Evolutionary conservation across 2,329 filamentous ascomycete species (phyloP).

Genomic region (Dryadomyces sulphureus): DNA sequence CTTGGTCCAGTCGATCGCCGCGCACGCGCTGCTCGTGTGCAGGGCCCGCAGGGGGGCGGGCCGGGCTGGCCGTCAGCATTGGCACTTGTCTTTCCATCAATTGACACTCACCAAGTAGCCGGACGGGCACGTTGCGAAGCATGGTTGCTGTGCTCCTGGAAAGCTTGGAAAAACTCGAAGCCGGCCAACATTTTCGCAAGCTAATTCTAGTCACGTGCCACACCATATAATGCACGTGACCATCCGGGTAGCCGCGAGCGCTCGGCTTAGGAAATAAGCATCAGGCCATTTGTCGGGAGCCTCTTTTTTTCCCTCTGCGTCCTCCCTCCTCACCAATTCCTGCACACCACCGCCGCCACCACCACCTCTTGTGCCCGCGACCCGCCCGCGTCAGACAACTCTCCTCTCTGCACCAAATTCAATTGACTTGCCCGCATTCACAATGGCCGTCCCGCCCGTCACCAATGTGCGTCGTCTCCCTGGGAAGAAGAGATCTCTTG

Average conservation of each 20-base stretch:
- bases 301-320: constrained; percentile 8
- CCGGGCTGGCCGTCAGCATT: neutral
- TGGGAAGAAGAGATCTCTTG: neutral
- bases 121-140: too few species aligned
- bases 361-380: neutral
- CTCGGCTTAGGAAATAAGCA: constrained; percentile 10
- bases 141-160: too few species aligned
- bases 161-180: too few species aligned
- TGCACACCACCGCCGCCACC: neutral
- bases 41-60: too few species aligned
- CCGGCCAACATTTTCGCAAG: too few species aligned
- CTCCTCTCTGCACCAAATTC: neutral
- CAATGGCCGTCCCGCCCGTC: constrained; percentile 42
- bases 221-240: constrained; percentile 6
- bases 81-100: neutral
- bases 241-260: constrained; percentile 6
- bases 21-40: constrained; percentile 8
- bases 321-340: neutral
- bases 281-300: constrained; percentile 12
- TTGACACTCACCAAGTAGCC: too few species aligned
- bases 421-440: constrained; percentile 12
- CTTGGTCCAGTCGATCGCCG: constrained; percentile 8
- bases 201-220: too few species aligned
- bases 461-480: constrained; percentile 36
- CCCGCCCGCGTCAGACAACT: neutral